Evolutionary conservation across 768 basidiomycete genomes (phyloP), one percentile per base, ranked within the genome.

Genomic region (Termitomyces sp.): DNA sequence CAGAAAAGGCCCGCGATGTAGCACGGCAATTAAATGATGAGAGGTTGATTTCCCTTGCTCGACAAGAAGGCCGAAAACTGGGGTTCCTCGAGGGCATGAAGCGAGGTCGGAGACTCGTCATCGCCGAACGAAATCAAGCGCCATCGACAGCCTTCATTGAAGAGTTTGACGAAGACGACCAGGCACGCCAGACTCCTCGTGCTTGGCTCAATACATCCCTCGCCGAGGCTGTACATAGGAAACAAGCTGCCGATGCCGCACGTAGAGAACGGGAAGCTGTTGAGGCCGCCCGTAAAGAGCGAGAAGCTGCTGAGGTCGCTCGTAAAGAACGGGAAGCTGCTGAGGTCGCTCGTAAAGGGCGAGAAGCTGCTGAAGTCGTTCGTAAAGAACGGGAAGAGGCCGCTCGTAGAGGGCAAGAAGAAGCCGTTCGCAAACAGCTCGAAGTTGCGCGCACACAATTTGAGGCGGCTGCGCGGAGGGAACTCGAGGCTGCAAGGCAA

Each of bases 1-100:
- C 77, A 8, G 60, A 65, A 25, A 70, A 79, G 34, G 77, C 86
- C 25, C 77, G 85, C 36, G 76, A 72, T n/a, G 74, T 77, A 40
- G 77, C 86, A n/a, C 74, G 87, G 32, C 80, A 79, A 68, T 63
- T 86, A 47, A 82, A 83, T 60, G 79, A 86, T 58, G 81, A 87
- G 70, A 81, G 76, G 42, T 65, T 81, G 50, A 49, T 85, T 4
- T 67, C 81, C 2, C 64, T 76, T 0, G 88, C 88, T 3, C 76
- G 77, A 46, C 85, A 87, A 65, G 80, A 86, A 52, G 87, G 87
- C 5, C 71, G 85, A 42, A 69, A 65, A 56, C 64, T 73, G 60
- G 79, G 79, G 1, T 78, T 70, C 61, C 76, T 80, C 52, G 75
- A 78, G 62, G 87, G 87, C 0, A 71, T 83, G 15, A 73, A 75